These are phyloP conservation scores for Lobosporangium transversale DNA, from an alignment of 192 early-diverging fungal genomes.

Conservation along the genomic window DNA sequence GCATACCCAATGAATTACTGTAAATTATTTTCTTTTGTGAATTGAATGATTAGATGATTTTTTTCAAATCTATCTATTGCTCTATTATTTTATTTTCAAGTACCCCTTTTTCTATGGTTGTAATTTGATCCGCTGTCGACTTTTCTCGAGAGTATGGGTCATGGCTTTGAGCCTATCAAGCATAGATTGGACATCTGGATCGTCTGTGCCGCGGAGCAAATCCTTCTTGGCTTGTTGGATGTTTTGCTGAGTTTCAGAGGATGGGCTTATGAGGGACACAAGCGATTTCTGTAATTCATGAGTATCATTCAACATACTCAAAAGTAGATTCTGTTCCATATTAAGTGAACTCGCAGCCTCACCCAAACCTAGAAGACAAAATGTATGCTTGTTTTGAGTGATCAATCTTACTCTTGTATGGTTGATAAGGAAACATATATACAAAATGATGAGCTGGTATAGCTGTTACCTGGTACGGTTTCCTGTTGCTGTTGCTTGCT, in stretches of 20 bases:
- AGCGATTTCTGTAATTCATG: background rate
- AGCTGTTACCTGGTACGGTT: too few relatives aligned
- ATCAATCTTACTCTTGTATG: too few relatives aligned
- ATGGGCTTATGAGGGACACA: background rate
- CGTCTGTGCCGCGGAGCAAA: constrained; percentile 2
- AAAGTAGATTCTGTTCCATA: background rate
- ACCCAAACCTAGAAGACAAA: constrained; percentile 4
- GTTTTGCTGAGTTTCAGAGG: background rate
- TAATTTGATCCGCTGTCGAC: background rate
- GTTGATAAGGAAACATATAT: too few relatives aligned
- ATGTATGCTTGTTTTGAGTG: too few relatives aligned
- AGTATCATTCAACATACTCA: constrained; percentile 2
- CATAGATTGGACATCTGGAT: background rate
- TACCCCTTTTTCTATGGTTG: background rate
- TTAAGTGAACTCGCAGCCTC: background rate
- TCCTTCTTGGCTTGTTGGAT: background rate
- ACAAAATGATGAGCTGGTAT: too few relatives aligned
- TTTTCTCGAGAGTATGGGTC: constrained; percentile 5
- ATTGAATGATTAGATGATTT: too few relatives aligned
- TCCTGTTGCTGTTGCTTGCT: too few relatives aligned
- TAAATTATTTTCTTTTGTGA: too few relatives aligned
- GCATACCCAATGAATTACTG: too few relatives aligned
- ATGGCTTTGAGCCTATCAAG: constrained; percentile 8
- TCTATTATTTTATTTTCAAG: too few relatives aligned
- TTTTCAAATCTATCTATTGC: too few relatives aligned